These are phyloP conservation scores for Solioccasus polychromus DNA, from an alignment of 768 basidiomycete species.

Conservation along the genomic window DNA sequence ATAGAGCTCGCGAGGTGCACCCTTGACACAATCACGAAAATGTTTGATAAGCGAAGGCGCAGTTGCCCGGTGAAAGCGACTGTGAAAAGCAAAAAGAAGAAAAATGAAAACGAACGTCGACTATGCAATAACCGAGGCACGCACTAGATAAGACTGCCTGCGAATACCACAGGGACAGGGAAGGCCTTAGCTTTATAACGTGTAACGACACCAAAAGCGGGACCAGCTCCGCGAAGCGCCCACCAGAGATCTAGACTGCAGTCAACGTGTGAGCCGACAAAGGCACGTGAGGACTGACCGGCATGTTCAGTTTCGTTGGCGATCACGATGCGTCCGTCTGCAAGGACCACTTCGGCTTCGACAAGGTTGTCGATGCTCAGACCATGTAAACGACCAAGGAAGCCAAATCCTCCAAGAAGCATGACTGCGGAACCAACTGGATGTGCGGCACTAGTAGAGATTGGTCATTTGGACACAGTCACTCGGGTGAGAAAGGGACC, in stretches of 20 bases:
- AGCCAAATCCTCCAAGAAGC: slow-evolving; percentile 87
- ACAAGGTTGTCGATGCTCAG: slow-evolving; percentile 88
- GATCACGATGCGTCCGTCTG: slow-evolving; percentile 83
- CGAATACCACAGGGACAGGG: slow-evolving; percentile 87
- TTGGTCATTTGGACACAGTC: slow-evolving; percentile 7
- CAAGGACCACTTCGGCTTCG: slow-evolving; percentile 88
- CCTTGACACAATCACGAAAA: slow-evolving; percentile 91
- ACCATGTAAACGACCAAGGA: slow-evolving; percentile 79
- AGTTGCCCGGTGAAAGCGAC: slow-evolving; percentile 84
- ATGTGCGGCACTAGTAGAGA: slow-evolving; percentile 67
- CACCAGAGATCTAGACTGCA: slow-evolving; percentile 71
- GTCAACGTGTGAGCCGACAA: not conserved
- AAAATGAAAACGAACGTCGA: slow-evolving; percentile 1
- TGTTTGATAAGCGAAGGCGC: slow-evolving; percentile 87
- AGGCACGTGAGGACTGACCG: slow-evolving; percentile 39
- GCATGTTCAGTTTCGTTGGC: slow-evolving; percentile 70
- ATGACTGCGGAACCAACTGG: slow-evolving; percentile 78
- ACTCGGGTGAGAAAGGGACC: slow-evolving; percentile 26
- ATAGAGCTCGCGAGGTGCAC: slow-evolving; percentile 83
- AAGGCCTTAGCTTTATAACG: slow-evolving; percentile 89
- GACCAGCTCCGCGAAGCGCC: slow-evolving; percentile 82
- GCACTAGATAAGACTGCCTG: slow-evolving; percentile 90
- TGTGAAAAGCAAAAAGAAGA: slow-evolving; percentile 28
- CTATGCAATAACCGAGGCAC: slow-evolving; percentile 30
- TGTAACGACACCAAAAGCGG: slow-evolving; percentile 79